A percentile compares a stretch with the other conserved stretches of the same genome.
These are phyloP conservation scores for Catharanthus roseus DNA, from an alignment of 257 asterid species.

Conservation along the genomic window DNA sequence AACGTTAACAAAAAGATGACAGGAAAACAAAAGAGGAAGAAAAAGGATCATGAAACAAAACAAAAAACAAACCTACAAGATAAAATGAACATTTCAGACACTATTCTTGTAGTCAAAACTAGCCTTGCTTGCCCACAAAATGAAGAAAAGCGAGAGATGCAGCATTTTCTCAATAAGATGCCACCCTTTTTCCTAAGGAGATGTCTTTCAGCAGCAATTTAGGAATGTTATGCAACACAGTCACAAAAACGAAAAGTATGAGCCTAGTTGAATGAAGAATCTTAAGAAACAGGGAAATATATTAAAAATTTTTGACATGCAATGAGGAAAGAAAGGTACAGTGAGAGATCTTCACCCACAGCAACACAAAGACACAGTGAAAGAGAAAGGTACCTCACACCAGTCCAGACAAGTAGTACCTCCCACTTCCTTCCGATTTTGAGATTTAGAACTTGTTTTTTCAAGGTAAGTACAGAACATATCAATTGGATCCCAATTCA, in stretches of 20 bases:
- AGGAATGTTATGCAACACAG: neutral
- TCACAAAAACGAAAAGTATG: too few species aligned
- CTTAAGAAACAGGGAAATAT: too few species aligned
- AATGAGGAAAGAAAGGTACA: neutral
- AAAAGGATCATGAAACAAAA: neutral
- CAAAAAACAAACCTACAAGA: neutral
- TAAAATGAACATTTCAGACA: neutral
- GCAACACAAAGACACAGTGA: too few species aligned
- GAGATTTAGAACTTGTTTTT: conserved; percentile 47
- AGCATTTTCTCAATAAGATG: neutral
- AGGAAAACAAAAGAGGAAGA: neutral
- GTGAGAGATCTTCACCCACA: too few species aligned
- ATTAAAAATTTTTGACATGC: too few species aligned
- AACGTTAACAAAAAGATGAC: neutral
- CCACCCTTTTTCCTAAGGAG: neutral
- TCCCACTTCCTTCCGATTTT: conserved; percentile 29
- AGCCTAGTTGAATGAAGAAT: too few species aligned
- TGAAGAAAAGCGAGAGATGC: neutral
- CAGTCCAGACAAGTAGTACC: conserved; percentile 62
- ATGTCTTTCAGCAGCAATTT: neutral
- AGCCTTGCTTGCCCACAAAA: neutral
- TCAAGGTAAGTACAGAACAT: conserved; percentile 79
- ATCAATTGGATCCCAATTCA: conserved; percentile 82
- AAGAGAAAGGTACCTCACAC: conserved; percentile 72
- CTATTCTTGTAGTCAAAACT: neutral